A percentile compares a stretch with the other conserved stretches of the same genome.
These are phyloP conservation scores for Penicillium paxilli DNA, from an alignment of 495 filamentous ascomycete genomes.

Conservation along the genomic window DNA sequence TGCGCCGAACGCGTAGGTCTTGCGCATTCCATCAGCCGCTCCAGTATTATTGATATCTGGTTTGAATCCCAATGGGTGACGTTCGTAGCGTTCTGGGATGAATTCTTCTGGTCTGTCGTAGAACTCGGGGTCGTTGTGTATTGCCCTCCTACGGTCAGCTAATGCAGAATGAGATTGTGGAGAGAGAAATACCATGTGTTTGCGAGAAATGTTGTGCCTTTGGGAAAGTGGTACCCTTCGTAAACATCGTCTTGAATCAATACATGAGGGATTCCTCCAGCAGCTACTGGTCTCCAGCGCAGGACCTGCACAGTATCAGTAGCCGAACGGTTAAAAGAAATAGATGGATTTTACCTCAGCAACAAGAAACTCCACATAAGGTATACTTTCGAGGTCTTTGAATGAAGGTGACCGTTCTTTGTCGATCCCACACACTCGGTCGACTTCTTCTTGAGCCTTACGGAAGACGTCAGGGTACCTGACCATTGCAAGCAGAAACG, in stretches of 20 bases:
- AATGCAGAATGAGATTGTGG: no score
- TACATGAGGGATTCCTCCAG: conserved; percentile 51
- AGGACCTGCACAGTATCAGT: conserved; percentile 1
- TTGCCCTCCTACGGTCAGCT: no score
- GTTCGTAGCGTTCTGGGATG: conserved; percentile 47
- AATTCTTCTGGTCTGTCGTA: conserved; percentile 41
- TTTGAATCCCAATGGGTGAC: conserved; percentile 3
- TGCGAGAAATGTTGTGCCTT: conserved; percentile 41
- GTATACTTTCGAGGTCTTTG: conserved; percentile 20
- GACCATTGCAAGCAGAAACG: conserved; percentile 36
- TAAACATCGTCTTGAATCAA: conserved; percentile 53
- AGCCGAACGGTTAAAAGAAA: not conserved
- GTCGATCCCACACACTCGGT: conserved; percentile 20
- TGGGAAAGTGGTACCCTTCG: conserved; percentile 49
- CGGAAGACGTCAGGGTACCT: conserved; percentile 37
- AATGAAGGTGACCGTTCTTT: conserved; percentile 21
- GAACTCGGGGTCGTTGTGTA: conserved; percentile 34
- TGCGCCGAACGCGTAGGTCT: conserved; percentile 28
- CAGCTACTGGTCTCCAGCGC: conserved; percentile 35
- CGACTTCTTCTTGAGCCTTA: conserved; percentile 50
- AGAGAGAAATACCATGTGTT: no score
- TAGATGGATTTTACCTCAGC: conserved; percentile 27
- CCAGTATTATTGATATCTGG: not conserved
- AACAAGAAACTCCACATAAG: conserved; percentile 34
- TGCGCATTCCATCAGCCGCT: conserved; percentile 4